Evolutionary conservation across 495 filamentous ascomycete species (phyloP).

Genomic region (Hypoxylon trugodes): DNA sequence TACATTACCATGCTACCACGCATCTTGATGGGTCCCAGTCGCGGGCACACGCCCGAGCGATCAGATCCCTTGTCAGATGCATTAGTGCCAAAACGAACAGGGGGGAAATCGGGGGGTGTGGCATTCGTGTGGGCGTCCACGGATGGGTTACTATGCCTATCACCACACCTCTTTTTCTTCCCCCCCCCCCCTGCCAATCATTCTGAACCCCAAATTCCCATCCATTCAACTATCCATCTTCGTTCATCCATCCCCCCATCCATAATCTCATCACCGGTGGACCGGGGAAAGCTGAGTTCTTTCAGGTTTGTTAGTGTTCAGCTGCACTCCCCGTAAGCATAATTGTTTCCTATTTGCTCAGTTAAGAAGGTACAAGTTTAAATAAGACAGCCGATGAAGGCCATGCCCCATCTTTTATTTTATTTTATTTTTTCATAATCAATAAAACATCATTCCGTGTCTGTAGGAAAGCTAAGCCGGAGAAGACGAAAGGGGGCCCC

Average conservation of each 20-base stretch:
- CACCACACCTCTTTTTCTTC: no score
- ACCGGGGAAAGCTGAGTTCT: slow-evolving; percentile 34
- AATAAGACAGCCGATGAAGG: slow-evolving; percentile 4
- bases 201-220: slow-evolving; percentile 32
- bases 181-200: slow-evolving; percentile 31
- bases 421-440: not conserved
- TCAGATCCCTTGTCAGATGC: slow-evolving; percentile 40
- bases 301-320: slow-evolving; percentile 30
- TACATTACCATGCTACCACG: slow-evolving; percentile 20
- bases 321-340: slow-evolving; percentile 32
- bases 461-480: slow-evolving; percentile 5
- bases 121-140: no score
- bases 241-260: slow-evolving; percentile 20
- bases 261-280: slow-evolving; percentile 21
- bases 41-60: slow-evolving; percentile 41
- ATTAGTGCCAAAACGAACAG: slow-evolving; percentile 37
- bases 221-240: no score
- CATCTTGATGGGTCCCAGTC: slow-evolving; percentile 35
- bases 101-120: no score
- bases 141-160: slow-evolving; percentile 21
- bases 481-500: not conserved
- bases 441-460: slow-evolving; percentile 11
- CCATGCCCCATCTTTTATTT: not conserved
- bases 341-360: slow-evolving; percentile 23
- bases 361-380: slow-evolving; percentile 27